phyloP scores from a whole-genome alignment of 805 yeast genomes.

The Myxozyma monticola region DNA sequence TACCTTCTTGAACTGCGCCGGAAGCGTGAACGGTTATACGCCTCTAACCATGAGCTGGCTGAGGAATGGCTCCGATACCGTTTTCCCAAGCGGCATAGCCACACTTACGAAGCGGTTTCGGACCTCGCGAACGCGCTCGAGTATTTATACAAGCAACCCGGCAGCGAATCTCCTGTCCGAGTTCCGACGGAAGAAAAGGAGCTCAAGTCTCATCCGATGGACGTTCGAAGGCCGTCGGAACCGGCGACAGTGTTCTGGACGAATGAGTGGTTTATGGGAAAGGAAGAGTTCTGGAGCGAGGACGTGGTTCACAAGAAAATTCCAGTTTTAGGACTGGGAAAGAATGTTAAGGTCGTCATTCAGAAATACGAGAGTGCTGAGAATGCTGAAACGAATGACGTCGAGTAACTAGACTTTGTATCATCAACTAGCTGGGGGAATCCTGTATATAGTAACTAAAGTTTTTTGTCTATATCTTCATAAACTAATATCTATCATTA shows the following conservation, averaged over 20 bases:
- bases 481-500: not conserved
- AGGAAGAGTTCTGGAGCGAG: conserved; percentile 16
- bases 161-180: conserved; percentile 1
- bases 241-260: conserved; percentile 21
- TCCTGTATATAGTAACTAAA: conserved; percentile 9
- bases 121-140: conserved; percentile 27
- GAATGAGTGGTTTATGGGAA: conserved; percentile 28
- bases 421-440: not conserved
- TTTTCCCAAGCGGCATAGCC: conserved; percentile 24
- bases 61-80: conserved; percentile 12
- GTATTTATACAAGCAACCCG: conserved; percentile 22
- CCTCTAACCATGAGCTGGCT: conserved; percentile 1
- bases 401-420: too few relatives aligned
- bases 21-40: conserved; percentile 27
- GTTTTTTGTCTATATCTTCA: too few relatives aligned
- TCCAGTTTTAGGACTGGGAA: conserved; percentile 13
- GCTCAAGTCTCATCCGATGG: conserved; percentile 17
- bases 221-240: conserved; percentile 22
- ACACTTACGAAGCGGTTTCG: conserved; percentile 26
- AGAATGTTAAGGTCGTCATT: conserved; percentile 7
- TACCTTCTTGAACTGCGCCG: conserved; percentile 22
- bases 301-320: conserved; percentile 19
- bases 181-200: not conserved
- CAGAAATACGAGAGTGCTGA: conserved; percentile 1
- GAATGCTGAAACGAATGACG: too few relatives aligned